Conservation (phyloP, 768 basidiomycete species). For the Rhodotorula kratochvilovae region DNA sequence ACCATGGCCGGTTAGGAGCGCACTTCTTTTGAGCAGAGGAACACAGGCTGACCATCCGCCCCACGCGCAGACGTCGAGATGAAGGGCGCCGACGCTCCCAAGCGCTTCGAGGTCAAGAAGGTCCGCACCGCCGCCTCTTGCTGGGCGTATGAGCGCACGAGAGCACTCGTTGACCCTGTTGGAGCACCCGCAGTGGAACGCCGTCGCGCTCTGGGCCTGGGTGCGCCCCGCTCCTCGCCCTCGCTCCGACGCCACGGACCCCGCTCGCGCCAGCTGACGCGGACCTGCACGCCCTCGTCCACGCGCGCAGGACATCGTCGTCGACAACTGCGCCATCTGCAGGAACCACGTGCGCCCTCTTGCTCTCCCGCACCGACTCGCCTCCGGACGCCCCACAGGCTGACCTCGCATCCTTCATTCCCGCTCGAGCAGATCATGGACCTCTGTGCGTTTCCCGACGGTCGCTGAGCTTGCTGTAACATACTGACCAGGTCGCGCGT, state of each 20-base stretch:
- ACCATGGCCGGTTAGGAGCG: constrained; percentile 15
- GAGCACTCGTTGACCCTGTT: not conserved
- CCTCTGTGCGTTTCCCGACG: constrained; percentile 63
- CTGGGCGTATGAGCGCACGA: not conserved
- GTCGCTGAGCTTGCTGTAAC: not conserved
- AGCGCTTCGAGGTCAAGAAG: constrained; percentile 98
- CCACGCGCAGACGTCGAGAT: constrained; percentile 28
- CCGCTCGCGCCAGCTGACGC: not conserved
- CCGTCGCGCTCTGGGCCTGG: constrained; percentile 98
- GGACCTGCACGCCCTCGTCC: not conserved
- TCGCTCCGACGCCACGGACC: not conserved
- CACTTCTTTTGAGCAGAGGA: not conserved
- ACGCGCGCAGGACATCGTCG: constrained; percentile 75
- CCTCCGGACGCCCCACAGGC: not conserved
- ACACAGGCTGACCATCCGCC: not conserved
- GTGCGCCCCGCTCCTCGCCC: constrained; percentile 51
- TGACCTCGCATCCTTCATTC: not conserved
- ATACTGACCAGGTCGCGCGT: not conserved
- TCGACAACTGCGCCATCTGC: constrained; percentile 99
- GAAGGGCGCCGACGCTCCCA: constrained; percentile 52
- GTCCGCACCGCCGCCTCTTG: constrained; percentile 50
- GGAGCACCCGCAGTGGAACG: constrained; percentile 76
- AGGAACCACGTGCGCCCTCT: constrained; percentile 49
- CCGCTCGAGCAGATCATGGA: constrained; percentile 81
- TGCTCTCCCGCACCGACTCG: too few species aligned